Conservation (phyloP, 129 eudicot species). For the Silybum marianum region DNA sequence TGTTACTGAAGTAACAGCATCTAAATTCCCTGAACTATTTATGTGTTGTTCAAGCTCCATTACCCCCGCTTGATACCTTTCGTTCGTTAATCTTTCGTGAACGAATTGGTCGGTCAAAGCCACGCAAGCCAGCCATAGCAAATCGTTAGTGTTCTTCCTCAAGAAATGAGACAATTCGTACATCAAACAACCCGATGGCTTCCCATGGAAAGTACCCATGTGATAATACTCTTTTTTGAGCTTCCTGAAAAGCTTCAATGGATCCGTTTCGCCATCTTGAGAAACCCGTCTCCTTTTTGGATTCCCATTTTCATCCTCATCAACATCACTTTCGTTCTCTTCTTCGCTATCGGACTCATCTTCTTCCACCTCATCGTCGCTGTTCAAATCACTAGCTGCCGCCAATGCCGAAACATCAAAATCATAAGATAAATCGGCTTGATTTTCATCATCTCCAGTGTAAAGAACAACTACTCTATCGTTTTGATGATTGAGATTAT, state of each 20-base stretch:
- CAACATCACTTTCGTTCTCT: slow-evolving; percentile 53
- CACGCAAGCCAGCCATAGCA: slow-evolving; percentile 95
- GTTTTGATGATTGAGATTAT: slow-evolving; percentile 66
- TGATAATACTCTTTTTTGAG: slow-evolving; percentile 72
- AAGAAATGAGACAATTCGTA: slow-evolving; percentile 74
- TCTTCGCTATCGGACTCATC: slow-evolving; percentile 54
- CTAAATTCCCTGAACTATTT: slow-evolving; percentile 76
- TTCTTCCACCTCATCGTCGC: slow-evolving; percentile 73
- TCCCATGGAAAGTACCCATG: slow-evolving; percentile 95
- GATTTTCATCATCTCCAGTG: slow-evolving; percentile 81
- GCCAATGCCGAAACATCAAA: slow-evolving; percentile 75
- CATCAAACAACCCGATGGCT: slow-evolving; percentile 97
- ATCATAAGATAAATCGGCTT: slow-evolving; percentile 78
- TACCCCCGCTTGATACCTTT: slow-evolving; percentile 87
- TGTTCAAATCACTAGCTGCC: slow-evolving; percentile 72
- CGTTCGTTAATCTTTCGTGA: slow-evolving; percentile 82
- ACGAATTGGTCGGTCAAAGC: slow-evolving; percentile 93
- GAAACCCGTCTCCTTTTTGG: slow-evolving; percentile 62
- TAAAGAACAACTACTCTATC: slow-evolving; percentile 79
- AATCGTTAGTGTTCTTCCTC: slow-evolving; percentile 71
- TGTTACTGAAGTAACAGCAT: slow-evolving; percentile 64
- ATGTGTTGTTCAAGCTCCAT: slow-evolving; percentile 99
- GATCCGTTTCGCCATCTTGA: slow-evolving; percentile 59
- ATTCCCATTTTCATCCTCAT: slow-evolving; percentile 45
- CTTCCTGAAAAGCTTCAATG: slow-evolving; percentile 71